Evolutionary conservation across 345 rosid genomes (phyloP).

Genomic region (Cardamine chenopodiifolia): DNA sequence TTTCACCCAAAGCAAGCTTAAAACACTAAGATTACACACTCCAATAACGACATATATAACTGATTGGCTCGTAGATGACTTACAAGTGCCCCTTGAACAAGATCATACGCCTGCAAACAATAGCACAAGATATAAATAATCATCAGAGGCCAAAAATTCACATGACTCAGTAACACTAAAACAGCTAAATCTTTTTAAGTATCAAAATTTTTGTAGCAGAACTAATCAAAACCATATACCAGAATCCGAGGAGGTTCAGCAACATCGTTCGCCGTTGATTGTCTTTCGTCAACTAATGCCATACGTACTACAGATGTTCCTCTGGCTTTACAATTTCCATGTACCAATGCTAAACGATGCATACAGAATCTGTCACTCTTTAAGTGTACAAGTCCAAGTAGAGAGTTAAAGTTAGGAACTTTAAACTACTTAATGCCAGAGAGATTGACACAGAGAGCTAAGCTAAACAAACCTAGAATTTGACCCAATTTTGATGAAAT

Average conservation of each 20-base stretch:
- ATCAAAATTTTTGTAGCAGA: not conserved
- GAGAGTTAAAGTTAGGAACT: not conserved
- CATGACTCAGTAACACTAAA: not conserved
- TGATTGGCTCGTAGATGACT: constrained; percentile 35
- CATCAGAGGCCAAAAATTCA: not conserved
- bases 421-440: not conserved
- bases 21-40: not conserved
- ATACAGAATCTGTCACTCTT: constrained; percentile 49
- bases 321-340: constrained; percentile 33
- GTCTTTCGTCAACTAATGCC: constrained; percentile 80
- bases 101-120: constrained; percentile 78
- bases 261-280: constrained; percentile 45
- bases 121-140: not conserved
- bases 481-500: constrained; percentile 21
- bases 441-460: not conserved
- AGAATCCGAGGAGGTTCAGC: constrained; percentile 56
- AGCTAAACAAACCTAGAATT: constrained; percentile 21
- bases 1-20: not conserved
- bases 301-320: constrained; percentile 40
- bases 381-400: not conserved
- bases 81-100: constrained; percentile 89
- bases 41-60: not conserved
- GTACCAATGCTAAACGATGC: constrained; percentile 41
- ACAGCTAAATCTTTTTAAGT: too few relatives aligned
- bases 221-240: constrained; percentile 43